Evolutionary conservation across 257 asterid species (phyloP).

Genomic region (Eucommia ulmoides): DNA sequence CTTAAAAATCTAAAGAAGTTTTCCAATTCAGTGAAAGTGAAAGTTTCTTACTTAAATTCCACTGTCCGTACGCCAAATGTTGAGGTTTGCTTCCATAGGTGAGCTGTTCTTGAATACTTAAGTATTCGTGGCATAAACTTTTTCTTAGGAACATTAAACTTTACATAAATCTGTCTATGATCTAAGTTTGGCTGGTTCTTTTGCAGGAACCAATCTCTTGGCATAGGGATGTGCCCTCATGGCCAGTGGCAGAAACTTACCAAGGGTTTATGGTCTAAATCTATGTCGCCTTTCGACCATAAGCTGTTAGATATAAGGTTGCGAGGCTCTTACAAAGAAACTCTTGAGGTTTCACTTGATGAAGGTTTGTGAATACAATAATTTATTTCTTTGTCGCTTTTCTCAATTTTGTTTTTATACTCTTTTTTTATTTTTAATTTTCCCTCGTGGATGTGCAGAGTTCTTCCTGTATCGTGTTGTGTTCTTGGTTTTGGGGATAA

Average conservation of each 20-base stretch:
- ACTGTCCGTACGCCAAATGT: constrained; percentile 32
- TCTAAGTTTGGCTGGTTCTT: neutral
- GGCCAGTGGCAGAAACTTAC: constrained; percentile 72
- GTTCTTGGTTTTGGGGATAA: constrained; percentile 57
- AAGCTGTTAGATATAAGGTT: constrained; percentile 64
- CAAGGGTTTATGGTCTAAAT: constrained; percentile 52
- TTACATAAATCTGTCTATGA: neutral
- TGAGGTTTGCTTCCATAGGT: constrained; percentile 92
- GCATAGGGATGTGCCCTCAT: constrained; percentile 71
- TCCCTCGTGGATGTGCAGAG: constrained; percentile 39
- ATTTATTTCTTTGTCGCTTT: neutral
- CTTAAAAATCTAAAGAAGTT: constrained; percentile 42
- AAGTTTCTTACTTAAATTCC: constrained; percentile 31
- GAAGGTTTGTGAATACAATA: constrained; percentile 46
- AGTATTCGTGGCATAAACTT: neutral
- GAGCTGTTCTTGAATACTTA: constrained; percentile 18
- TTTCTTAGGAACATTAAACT: neutral
- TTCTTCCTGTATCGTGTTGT: constrained; percentile 43
- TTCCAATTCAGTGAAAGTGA: constrained; percentile 56
- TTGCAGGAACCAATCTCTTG: constrained; percentile 64
- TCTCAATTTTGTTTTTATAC: constrained; percentile 3
- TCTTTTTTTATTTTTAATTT: neutral
- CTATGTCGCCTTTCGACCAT: constrained; percentile 89
- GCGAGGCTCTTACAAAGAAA: constrained; percentile 33
- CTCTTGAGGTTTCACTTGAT: constrained; percentile 56